A percentile compares a stretch with the other conserved stretches of the same genome.
Evolutionary conservation across 1,284 basidiomycete genomes (phyloP).

Genomic region (Cryptococcus sp.): DNA sequence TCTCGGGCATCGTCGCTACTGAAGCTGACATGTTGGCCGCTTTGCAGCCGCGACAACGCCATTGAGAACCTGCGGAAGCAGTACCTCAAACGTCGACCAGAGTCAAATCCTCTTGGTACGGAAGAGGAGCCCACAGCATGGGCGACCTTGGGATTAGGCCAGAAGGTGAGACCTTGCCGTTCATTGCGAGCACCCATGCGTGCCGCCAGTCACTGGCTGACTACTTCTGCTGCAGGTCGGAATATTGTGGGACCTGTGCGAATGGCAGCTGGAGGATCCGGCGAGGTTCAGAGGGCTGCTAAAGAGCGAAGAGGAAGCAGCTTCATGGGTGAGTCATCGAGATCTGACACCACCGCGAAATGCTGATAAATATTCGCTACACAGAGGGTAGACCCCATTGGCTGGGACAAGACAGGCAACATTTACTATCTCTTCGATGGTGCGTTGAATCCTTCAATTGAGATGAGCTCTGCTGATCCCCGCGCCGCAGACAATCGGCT

Average conservation of each 20-base stretch:
- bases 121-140: slow-evolving; percentile 52
- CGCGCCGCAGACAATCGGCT: slow-evolving; percentile 57
- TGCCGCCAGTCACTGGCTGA: too few species aligned
- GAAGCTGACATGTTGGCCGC: too few species aligned
- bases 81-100: slow-evolving; percentile 47
- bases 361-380: not conserved
- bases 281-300: slow-evolving; percentile 57
- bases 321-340: slow-evolving; percentile 53
- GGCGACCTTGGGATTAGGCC: slow-evolving; percentile 54
- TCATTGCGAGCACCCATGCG: not conserved
- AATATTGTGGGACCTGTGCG: slow-evolving; percentile 56
- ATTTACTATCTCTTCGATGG: slow-evolving; percentile 61
- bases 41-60: slow-evolving; percentile 44
- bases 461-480: not conserved
- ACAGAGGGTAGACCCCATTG: slow-evolving; percentile 59
- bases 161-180: slow-evolving; percentile 51
- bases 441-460: slow-evolving; percentile 22
- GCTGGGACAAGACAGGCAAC: slow-evolving; percentile 58
- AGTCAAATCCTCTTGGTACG: slow-evolving; percentile 42
- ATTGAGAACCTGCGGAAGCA: slow-evolving; percentile 51
- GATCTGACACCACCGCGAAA: not conserved
- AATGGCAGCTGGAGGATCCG: slow-evolving; percentile 60
- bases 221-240: slow-evolving; percentile 38
- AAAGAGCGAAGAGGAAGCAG: slow-evolving; percentile 56
- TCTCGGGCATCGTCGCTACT: slow-evolving; percentile 1